phyloP scores from a whole-genome alignment of 23 red algal species.

The Gracilaria domingensis region DNA sequence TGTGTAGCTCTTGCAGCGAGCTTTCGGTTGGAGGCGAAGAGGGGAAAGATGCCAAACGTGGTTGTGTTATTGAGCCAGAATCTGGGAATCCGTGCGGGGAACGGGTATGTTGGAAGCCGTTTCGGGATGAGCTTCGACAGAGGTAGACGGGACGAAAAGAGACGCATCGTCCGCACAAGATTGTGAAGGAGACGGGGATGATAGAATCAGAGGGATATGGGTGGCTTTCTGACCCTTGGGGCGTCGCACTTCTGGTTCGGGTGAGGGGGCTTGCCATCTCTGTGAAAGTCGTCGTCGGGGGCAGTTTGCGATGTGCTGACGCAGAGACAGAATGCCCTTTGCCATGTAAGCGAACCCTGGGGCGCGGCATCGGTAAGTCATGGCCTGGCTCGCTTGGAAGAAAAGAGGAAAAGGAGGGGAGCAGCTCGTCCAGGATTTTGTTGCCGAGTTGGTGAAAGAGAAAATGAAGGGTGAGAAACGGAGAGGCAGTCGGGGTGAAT shows the following conservation, averaged over 20 bases:
- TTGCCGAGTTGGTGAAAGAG: background rate
- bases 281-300: background rate
- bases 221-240: background rate
- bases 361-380: background rate
- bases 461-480: background rate
- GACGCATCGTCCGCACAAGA: background rate
- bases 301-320: slow-evolving; percentile 2
- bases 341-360: background rate
- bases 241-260: background rate
- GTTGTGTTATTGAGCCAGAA: background rate
- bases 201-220: background rate
- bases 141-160: background rate
- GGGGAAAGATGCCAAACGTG: background rate
- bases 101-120: background rate
- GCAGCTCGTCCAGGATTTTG: background rate
- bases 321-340: background rate
- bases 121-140: background rate
- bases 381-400: background rate
- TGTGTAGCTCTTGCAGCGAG: background rate
- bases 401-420: no score
- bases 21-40: background rate
- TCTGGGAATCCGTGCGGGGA: background rate
- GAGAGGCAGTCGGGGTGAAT: background rate
- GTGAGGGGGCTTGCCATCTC: background rate
- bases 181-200: background rate